These are phyloP conservation scores for Volutella citrinella DNA, from an alignment of 2,329 filamentous ascomycete species.

Conservation along the genomic window DNA sequence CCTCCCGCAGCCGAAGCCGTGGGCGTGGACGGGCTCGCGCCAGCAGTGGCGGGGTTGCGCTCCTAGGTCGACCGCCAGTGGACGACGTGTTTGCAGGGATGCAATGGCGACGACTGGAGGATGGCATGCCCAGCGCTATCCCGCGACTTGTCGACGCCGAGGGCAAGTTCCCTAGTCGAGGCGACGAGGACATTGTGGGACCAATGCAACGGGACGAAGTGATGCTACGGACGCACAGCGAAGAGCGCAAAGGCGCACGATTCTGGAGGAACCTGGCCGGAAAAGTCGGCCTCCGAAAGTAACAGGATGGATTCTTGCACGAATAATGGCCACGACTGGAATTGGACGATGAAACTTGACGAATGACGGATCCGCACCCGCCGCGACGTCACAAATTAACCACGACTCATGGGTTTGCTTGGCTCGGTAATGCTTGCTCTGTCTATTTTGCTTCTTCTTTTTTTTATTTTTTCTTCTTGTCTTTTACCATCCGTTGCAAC, in stretches of 20 bases:
- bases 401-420: conserved; percentile 15
- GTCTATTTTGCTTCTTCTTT: conserved; percentile 17
- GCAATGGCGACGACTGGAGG: conserved; percentile 47
- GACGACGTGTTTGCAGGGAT: conserved; percentile 40
- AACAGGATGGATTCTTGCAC: too few species aligned
- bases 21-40: conserved; percentile 37
- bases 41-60: conserved; percentile 40
- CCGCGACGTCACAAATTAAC: conserved; percentile 16
- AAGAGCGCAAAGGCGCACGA: conserved; percentile 41
- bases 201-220: conserved; percentile 71
- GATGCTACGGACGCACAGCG: conserved; percentile 46
- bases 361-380: too few species aligned
- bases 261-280: conserved; percentile 49
- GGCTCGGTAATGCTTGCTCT: too few species aligned
- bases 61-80: conserved; percentile 28
- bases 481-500: conserved; percentile 8
- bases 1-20: conserved; percentile 37
- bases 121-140: conserved; percentile 60
- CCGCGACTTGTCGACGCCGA: conserved; percentile 68
- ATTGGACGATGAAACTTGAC: conserved; percentile 21
- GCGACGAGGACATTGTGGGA: conserved; percentile 89
- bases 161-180: conserved; percentile 83
- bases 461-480: conserved; percentile 11
- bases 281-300: conserved; percentile 38
- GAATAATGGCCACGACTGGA: conserved; percentile 23